Base-by-base conservation (phyloP, 1,284 basidiomycete species). In the Papiliotrema laurentii region DNA sequence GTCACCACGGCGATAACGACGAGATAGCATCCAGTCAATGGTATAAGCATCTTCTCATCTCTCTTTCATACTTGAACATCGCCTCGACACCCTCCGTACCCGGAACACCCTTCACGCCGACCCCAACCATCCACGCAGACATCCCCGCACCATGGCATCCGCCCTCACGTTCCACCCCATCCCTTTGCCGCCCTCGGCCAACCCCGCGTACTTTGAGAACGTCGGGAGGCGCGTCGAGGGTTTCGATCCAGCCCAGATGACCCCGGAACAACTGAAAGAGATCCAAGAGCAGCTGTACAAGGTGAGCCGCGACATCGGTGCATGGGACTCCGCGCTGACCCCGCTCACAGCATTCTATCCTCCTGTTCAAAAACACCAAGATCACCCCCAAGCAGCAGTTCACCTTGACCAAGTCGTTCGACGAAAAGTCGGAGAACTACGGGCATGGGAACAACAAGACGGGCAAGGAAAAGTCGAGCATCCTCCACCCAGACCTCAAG, bases 401-500 rank as follows among this genome's bases (percentile, higher is more conserved):
- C 70, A 81, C 81, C 19, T 71, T 91, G 51, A 90, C 87, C 7
- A 87, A 88, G 79, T 87, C 82, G 2, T 86, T 91, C 66, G 87
- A 90, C 66, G 84, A 85, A 1, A 55, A 78, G 3, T 81, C 82
- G 11, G 81, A 85, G 66, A 82, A 72, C 60, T 89, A 89, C 60
- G 87, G 88, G 0, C 87, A 89, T 61, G 86, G 87, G 3, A 88
- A 88, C 72, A 86, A 87, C 76, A 87, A 87, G 77, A 88, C 84
- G 0, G 80, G 81, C 53, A 76, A 76, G 48, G 81, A 81, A 31
- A 80, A 79, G 60, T 84, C 84, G 63, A 88, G 87, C 14, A 83
- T 89, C 60, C 80, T 89, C 5, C 86, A 89, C 63, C 85, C 86
- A 0, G 85, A 89, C 68, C 80, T 90, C 59, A 90, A 89, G 77